Evolutionary conservation across 2,329 filamentous ascomycete species (phyloP).

Genomic region (Fusarium sp.): DNA sequence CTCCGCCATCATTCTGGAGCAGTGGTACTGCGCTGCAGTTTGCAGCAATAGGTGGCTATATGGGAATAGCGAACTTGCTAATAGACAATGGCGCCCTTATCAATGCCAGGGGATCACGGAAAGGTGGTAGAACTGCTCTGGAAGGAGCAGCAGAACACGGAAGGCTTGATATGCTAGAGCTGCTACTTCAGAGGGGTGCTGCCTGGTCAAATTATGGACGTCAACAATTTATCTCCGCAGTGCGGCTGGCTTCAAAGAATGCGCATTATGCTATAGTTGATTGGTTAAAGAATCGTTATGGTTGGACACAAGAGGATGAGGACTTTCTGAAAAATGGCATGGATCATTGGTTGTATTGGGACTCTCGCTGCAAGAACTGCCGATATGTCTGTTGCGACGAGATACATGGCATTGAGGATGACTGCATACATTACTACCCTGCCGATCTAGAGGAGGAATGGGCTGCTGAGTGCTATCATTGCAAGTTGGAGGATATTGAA

Average conservation of each 20-base stretch:
- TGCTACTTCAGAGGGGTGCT: constrained; percentile 1
- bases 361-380: background rate
- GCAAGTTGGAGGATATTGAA: rapidly evolving
- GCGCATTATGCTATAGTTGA: background rate
- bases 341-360: rapidly evolving
- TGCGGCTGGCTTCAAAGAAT: background rate
- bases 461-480: background rate
- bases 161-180: constrained; percentile 5
- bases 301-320: background rate
- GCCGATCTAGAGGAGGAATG: background rate
- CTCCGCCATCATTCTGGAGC: background rate
- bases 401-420: background rate
- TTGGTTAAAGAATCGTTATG: background rate
- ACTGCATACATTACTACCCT: background rate
- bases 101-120: background rate
- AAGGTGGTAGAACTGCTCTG: background rate
- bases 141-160: constrained; percentile 1
- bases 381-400: background rate
- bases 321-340: background rate
- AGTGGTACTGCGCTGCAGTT: constrained; percentile 4
- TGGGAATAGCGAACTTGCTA: constrained; percentile 2
- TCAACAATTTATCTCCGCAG: background rate
- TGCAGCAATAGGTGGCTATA: background rate
- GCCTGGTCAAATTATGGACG: background rate
- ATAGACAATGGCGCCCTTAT: background rate